Evolutionary conservation across 2,329 filamentous ascomycete species (phyloP), one percentile per base, ranked within the genome.

Genomic region (Ceratocystis harringtonii): DNA sequence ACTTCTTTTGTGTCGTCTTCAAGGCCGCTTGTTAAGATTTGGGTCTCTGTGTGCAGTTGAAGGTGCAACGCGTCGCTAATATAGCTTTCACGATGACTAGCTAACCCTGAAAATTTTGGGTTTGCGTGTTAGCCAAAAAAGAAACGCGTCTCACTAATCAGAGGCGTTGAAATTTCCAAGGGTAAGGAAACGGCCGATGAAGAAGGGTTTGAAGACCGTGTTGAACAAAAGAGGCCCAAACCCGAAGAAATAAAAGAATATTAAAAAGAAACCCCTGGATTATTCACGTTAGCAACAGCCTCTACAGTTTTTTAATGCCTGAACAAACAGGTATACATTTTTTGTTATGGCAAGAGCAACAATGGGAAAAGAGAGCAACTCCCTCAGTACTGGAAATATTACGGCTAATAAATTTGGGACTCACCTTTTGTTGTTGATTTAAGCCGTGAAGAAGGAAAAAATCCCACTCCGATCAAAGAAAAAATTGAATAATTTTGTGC

Each of bases 241-340:
- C 63, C 66, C 62, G 63, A 62, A 65, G 58, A 63, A 58, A 63
- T 60, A 36, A 30, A 62, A 32, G 43, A 65, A 62, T 60, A 65
- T 30, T 28, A 55, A 15, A 32, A 32, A 50, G 8, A 25, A 48
- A 50, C n/a, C 22, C 22, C 58, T 41, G n/a, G 5, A 50, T 22
- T 19, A 32, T 28, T 64, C 66, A 63, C 66, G 66, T 67, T 65
- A 67, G 66, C 63, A 41, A 65, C 44, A 65, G 30, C 44, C 12
- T 50, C 43, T 15, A 28, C 61, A 12, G 10, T n/a, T 32, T 57
- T 12, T 57, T 57, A 30, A 57, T 57, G 52, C 52, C 52, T 57
- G 52, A 57, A 30, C 22, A 57, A 57, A 32, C 52, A 57, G 52
- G 52, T 57, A 12, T n/a, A 50, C n/a, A 57, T 30, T 28, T 19